Conservation (phyloP, 768 basidiomycete genomes). For the Russula abietina region DNA sequence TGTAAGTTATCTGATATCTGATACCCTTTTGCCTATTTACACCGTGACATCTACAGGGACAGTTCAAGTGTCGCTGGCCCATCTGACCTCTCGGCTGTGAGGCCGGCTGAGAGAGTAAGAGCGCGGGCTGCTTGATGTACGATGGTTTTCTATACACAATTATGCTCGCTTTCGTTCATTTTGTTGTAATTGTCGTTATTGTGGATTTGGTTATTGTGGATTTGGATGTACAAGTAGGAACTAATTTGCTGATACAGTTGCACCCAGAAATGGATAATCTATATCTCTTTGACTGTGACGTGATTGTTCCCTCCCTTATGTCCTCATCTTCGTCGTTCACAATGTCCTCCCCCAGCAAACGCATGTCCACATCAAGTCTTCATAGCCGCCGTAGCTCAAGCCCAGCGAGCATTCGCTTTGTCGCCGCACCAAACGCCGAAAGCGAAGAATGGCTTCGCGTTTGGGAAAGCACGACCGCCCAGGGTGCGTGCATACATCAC, state of each 20-base stretch:
- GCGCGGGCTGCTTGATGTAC: slow-evolving; percentile 4
- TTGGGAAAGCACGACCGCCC: slow-evolving; percentile 52
- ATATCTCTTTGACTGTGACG: not conserved
- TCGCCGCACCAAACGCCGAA: slow-evolving; percentile 33
- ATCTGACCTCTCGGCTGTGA: not conserved
- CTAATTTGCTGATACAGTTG: not conserved
- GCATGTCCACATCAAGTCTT: slow-evolving; percentile 31
- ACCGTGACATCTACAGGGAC: not conserved
- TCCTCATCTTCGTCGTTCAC: not conserved
- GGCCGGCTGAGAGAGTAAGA: slow-evolving; percentile 6
- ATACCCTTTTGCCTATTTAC: not conserved
- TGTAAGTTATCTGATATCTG: slow-evolving; percentile 5
- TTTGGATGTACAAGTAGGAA: not conserved
- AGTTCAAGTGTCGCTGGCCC: slow-evolving; percentile 1
- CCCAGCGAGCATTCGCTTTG: slow-evolving; percentile 24
- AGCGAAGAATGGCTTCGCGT: slow-evolving; percentile 49
- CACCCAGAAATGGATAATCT: not conserved
- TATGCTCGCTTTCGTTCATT: not conserved
- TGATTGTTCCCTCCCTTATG: not conserved
- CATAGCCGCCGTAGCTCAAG: slow-evolving; percentile 24
- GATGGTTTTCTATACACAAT: not conserved
- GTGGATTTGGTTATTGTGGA: not conserved
- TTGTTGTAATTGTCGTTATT: not conserved
- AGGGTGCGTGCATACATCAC: slow-evolving; percentile 39
- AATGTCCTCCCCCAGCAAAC: slow-evolving; percentile 31